phyloP scores from a whole-genome alignment of 306 rosid genomes.

The Quercus glauca region DNA sequence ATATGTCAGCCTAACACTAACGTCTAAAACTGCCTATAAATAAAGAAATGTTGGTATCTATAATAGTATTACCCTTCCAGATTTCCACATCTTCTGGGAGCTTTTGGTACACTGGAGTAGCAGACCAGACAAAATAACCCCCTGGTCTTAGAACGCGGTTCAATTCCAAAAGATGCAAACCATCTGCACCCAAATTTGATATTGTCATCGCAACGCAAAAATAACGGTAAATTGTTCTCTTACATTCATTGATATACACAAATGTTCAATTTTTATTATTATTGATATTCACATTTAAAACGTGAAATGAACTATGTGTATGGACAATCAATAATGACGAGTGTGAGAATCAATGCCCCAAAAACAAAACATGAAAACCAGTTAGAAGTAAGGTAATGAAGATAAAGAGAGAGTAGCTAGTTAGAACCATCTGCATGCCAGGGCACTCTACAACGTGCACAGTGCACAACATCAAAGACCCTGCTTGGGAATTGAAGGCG shows the following conservation, averaged over 20 bases:
- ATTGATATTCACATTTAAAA: too few species aligned
- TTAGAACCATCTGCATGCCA: conserved; percentile 79
- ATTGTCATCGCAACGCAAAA: neutral
- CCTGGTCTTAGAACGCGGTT: conserved; percentile 81
- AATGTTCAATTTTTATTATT: too few species aligned
- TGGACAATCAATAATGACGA: too few species aligned
- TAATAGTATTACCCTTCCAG: conserved; percentile 54
- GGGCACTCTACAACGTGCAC: conserved; percentile 92
- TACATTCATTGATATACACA: too few species aligned
- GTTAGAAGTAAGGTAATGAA: conserved; percentile 8
- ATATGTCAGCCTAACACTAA: conserved; percentile 6
- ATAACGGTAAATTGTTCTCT: neutral
- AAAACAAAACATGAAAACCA: neutral
- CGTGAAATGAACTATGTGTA: too few species aligned
- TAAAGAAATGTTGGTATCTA: neutral
- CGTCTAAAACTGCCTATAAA: neutral
- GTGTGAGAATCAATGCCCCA: too few species aligned
- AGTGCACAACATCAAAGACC: conserved; percentile 74
- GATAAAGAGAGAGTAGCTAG: neutral
- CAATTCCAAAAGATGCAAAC: conserved; percentile 79
- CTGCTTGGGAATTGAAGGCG: conserved; percentile 76
- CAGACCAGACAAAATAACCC: conserved; percentile 84
- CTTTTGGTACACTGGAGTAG: conserved; percentile 89
- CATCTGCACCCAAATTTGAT: conserved; percentile 44
- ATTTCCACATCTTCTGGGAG: conserved; percentile 76